phyloP scores from a whole-genome alignment of 2,329 filamentous ascomycete genomes.

The Botrytis fabae region DNA sequence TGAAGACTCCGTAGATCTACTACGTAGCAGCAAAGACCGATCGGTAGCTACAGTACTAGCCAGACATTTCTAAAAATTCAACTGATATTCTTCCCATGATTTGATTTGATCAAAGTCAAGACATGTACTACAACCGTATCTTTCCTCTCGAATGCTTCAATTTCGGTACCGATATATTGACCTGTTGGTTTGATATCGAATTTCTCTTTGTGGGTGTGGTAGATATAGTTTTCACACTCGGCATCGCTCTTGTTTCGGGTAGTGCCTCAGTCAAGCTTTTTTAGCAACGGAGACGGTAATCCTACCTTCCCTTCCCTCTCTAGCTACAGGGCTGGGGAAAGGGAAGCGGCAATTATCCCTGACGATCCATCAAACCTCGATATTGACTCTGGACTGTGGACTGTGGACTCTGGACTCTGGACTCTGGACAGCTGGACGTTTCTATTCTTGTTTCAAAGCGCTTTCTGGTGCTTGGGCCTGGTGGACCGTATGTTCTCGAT shows the following conservation, averaged over 20 bases:
- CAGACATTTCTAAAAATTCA: not conserved
- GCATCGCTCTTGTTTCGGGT: not conserved
- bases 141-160: too few species aligned
- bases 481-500: not conserved
- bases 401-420: too few species aligned
- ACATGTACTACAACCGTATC: not conserved
- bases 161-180: not conserved
- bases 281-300: not conserved
- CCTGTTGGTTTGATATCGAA: not conserved
- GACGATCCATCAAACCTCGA: not conserved
- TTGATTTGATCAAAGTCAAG: not conserved
- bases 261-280: not conserved
- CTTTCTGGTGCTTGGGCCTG: not conserved
- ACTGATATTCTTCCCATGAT: not conserved
- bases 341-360: not conserved
- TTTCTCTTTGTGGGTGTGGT: not conserved
- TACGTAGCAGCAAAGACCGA: not conserved
- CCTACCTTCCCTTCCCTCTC: not conserved
- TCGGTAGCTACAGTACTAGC: not conserved
- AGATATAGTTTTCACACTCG: not conserved
- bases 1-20: not conserved
- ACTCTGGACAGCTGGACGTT: too few species aligned
- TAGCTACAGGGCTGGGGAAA: not conserved
- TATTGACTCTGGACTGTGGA: not conserved
- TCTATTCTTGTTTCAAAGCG: not conserved